Percentiles rank a stretch among this genome's conserved stretches.
Conservation (phyloP, 2,329 filamentous ascomycete species). For the Drechslera avenae region DNA sequence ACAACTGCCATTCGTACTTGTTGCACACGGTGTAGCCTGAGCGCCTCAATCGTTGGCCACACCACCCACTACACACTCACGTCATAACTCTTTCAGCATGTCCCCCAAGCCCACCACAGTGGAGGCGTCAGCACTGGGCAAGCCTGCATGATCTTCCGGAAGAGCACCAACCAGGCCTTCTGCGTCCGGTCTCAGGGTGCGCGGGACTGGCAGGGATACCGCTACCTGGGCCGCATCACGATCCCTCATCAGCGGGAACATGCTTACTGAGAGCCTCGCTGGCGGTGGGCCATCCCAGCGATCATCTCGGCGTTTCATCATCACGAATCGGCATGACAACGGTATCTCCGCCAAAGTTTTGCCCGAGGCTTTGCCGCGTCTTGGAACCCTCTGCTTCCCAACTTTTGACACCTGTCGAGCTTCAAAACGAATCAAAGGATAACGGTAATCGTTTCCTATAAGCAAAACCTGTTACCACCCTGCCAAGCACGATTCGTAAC, state of each 20-base stretch:
- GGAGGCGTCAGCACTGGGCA: slow-evolving; percentile 21
- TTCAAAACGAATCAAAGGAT: not conserved
- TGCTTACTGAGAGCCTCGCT: slow-evolving; percentile 31
- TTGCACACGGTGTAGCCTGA: not conserved
- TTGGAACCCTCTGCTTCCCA: not conserved
- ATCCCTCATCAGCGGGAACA: slow-evolving; percentile 33
- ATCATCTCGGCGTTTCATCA: slow-evolving; percentile 33
- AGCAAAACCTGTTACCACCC: too few species aligned
- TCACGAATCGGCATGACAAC: slow-evolving; percentile 30
- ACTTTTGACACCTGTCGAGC: not conserved
- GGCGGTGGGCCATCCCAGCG: slow-evolving; percentile 31
- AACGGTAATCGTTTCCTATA: not conserved
- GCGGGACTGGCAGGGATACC: slow-evolving; percentile 36
- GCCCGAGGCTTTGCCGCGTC: slow-evolving; percentile 14
- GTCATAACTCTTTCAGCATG: not conserved
- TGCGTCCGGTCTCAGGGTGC: slow-evolving; percentile 35
- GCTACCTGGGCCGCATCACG: slow-evolving; percentile 29
- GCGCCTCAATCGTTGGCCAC: not conserved
- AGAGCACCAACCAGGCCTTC: slow-evolving; percentile 21
- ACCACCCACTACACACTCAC: not conserved
- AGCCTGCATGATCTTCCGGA: slow-evolving; percentile 45
- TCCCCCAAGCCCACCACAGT: not conserved
- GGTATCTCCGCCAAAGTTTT: slow-evolving; percentile 26
- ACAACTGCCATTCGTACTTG: not conserved
- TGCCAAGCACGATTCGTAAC: too few species aligned